These are phyloP conservation scores for Priceomyces medius DNA, from an alignment of 805 yeast species.

Conservation along the genomic window DNA sequence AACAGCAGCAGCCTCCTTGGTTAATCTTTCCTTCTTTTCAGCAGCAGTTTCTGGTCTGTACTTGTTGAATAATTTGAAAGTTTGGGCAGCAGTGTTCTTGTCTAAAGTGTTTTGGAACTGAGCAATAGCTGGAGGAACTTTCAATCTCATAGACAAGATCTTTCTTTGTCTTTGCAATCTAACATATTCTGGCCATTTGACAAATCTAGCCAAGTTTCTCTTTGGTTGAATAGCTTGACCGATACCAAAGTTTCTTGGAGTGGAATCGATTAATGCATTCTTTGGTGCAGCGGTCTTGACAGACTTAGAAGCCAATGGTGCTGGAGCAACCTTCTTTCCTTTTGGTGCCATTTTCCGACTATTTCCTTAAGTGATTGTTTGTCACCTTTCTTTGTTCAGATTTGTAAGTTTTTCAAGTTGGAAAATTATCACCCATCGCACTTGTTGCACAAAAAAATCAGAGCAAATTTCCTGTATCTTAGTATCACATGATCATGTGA, in stretches of 20 bases:
- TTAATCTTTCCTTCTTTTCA: constrained; percentile 98
- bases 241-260: constrained; percentile 92
- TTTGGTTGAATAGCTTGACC: constrained; percentile 96
- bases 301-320: constrained; percentile 87
- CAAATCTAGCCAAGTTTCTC: constrained; percentile 95
- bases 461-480: not conserved
- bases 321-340: constrained; percentile 91
- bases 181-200: constrained; percentile 98
- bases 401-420: not conserved
- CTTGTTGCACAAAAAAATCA: constrained; percentile 1
- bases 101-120: constrained; percentile 96
- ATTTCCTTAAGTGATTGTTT: not conserved
- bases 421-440: constrained; percentile 3
- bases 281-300: constrained; percentile 35
- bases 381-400: not conserved
- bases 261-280: constrained; percentile 87
- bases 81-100: constrained; percentile 97
- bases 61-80: constrained; percentile 97
- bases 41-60: constrained; percentile 97
- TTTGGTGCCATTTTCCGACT: constrained; percentile 39
- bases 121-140: constrained; percentile 98
- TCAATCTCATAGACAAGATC: constrained; percentile 90
- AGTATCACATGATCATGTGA: constrained; percentile 1
- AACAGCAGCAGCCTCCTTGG: constrained; percentile 98
- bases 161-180: constrained; percentile 99